A percentile compares a stretch with the other conserved stretches of the same genome.
Conservation (phyloP, 73 alveolate species). For the Paramecium sonneborni region DNA sequence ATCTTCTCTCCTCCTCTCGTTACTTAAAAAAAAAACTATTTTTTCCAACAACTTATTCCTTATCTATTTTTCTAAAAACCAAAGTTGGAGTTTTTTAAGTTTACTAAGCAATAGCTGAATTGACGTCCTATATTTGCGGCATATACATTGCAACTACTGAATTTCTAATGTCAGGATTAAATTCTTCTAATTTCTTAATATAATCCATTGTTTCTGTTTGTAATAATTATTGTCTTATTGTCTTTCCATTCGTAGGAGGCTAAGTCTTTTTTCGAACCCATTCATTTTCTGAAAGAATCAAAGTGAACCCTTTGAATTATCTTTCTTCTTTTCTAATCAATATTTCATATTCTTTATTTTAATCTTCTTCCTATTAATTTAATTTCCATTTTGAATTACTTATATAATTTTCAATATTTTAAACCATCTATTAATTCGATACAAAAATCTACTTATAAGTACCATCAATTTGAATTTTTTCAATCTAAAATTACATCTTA, state of each 20-base stretch:
- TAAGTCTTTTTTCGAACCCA: slow-evolving; percentile 21
- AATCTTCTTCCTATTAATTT: not conserved
- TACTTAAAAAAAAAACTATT: slow-evolving; percentile 32
- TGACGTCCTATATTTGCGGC: not conserved
- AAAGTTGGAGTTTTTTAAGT: slow-evolving; percentile 27
- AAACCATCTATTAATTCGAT: not conserved
- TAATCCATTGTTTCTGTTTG: slow-evolving; percentile 42
- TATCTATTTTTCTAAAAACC: slow-evolving; percentile 21
- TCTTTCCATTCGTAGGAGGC: slow-evolving; percentile 15
- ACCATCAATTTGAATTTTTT: not conserved
- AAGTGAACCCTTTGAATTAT: slow-evolving; percentile 21
- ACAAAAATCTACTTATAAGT: slow-evolving; percentile 5
- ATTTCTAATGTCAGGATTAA: slow-evolving; percentile 51
- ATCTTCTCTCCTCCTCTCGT: slow-evolving; percentile 41
- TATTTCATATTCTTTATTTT: not conserved
- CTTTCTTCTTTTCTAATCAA: slow-evolving; percentile 23
- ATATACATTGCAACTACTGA: slow-evolving; percentile 48
- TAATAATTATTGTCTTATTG: not conserved
- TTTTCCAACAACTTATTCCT: slow-evolving; percentile 8
- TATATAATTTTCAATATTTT: not conserved
- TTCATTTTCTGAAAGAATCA: slow-evolving; percentile 3
- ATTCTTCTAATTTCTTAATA: slow-evolving; percentile 41
- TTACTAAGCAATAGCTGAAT: not conserved
- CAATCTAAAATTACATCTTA: not conserved
- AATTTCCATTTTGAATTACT: slow-evolving; percentile 12